Conservation (phyloP, 2,329 filamentous ascomycete genomes). For the Metarhizium humberi region DNA sequence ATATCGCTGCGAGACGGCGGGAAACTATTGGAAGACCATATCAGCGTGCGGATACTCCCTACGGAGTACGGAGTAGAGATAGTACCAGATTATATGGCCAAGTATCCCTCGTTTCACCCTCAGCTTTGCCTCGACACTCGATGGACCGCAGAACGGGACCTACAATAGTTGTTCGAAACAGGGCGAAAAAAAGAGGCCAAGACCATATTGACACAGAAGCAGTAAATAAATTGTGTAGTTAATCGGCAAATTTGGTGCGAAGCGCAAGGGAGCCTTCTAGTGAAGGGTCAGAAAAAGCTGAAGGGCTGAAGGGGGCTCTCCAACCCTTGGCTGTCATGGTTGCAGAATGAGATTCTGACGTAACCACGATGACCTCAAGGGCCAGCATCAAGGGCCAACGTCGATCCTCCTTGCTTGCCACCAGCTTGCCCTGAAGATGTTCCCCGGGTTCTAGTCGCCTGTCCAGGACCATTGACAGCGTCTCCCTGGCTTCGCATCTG, state of each 20-base stretch:
- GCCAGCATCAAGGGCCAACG: not conserved
- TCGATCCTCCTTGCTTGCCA: not conserved
- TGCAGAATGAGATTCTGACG: not conserved
- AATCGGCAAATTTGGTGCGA: too few relatives aligned
- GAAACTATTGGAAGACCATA: too few relatives aligned
- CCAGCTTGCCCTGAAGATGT: slow-evolving; percentile 1
- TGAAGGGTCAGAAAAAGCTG: not conserved
- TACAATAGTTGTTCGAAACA: too few relatives aligned
- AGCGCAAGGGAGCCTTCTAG: too few relatives aligned
- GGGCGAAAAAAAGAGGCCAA: too few relatives aligned
- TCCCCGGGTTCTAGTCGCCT: not conserved
- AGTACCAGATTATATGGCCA: not conserved
- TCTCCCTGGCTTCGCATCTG: slow-evolving; percentile 3
- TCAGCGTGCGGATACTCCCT: too few relatives aligned
- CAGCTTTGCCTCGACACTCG: too few relatives aligned
- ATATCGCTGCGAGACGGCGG: too few relatives aligned
- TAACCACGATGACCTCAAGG: not conserved
- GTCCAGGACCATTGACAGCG: not conserved
- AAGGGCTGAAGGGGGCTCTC: not conserved
- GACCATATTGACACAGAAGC: too few relatives aligned
- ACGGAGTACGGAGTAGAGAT: not conserved
- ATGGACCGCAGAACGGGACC: too few relatives aligned
- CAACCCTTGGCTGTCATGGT: not conserved
- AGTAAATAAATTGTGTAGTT: too few relatives aligned
- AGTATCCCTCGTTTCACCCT: not conserved